Evolutionary conservation across 2,329 filamentous ascomycete species (phyloP).

Genomic region (Reticulascus tulasneorum): DNA sequence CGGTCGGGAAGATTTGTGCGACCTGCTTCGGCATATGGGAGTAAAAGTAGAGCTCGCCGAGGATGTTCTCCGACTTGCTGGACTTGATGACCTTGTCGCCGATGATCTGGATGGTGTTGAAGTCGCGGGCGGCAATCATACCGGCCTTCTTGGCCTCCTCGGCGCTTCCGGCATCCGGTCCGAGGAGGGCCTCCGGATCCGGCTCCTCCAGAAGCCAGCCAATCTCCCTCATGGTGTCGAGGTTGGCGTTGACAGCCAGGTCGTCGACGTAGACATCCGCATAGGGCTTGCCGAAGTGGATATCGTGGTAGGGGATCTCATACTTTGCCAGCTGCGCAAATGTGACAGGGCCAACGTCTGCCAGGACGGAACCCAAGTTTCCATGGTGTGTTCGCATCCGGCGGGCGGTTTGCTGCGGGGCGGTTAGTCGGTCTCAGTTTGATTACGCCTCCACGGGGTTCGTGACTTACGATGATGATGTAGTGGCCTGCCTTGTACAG

Average conservation of each 20-base stretch:
- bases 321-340: conserved; percentile 22
- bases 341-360: conserved; percentile 21
- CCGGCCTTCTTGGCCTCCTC: conserved; percentile 19
- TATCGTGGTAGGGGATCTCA: conserved; percentile 23
- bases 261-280: conserved; percentile 26
- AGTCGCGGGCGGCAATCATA: conserved; percentile 25
- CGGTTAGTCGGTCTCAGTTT: neutral
- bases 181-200: conserved; percentile 13
- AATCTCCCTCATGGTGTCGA: conserved; percentile 23
- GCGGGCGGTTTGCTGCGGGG: conserved; percentile 19
- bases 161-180: conserved; percentile 5
- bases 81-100: conserved; percentile 26
- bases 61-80: conserved; percentile 24
- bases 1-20: conserved; percentile 16
- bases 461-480: conserved; percentile 22
- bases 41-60: conserved; percentile 28
- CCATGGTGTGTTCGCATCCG: conserved; percentile 23
- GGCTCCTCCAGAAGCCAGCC: conserved; percentile 24
- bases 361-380: conserved; percentile 22
- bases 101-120: conserved; percentile 26
- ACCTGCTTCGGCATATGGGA: conserved; percentile 22
- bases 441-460: no score
- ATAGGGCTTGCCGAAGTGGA: conserved; percentile 25
- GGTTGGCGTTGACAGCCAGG: conserved; percentile 22
- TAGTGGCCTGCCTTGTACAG: conserved; percentile 24